phyloP scores from a whole-genome alignment of 768 basidiomycete genomes.

The Russula virescens region DNA sequence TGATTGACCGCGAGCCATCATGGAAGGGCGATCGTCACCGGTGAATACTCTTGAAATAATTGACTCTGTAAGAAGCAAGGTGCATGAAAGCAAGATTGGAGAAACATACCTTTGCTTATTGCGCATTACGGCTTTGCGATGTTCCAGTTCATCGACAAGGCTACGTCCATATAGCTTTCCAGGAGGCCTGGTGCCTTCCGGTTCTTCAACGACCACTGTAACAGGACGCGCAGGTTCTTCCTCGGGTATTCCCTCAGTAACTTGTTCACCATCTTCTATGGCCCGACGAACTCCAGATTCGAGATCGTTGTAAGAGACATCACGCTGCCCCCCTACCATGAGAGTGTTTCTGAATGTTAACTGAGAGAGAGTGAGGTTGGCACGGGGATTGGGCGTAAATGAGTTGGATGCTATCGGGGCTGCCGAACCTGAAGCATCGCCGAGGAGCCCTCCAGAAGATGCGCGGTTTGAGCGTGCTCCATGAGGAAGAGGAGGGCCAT shows the following conservation, averaged over 20 bases:
- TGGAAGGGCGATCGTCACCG: slow-evolving; percentile 84
- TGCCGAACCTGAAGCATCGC: slow-evolving; percentile 30
- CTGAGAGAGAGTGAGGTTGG: slow-evolving; percentile 70
- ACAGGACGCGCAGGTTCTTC: slow-evolving; percentile 30
- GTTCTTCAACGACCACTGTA: slow-evolving; percentile 29
- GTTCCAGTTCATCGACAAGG: slow-evolving; percentile 85
- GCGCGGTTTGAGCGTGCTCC: slow-evolving; percentile 56
- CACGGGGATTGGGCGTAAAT: slow-evolving; percentile 73
- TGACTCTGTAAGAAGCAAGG: slow-evolving; percentile 1
- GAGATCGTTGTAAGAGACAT: slow-evolving; percentile 55
- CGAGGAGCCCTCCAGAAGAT: slow-evolving; percentile 32
- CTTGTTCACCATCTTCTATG: slow-evolving; percentile 72
- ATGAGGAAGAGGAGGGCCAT: slow-evolving; percentile 74
- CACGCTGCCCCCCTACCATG: slow-evolving; percentile 59
- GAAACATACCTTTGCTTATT: slow-evolving; percentile 68
- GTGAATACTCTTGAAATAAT: slow-evolving; percentile 60
- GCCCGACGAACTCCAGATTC: slow-evolving; percentile 63
- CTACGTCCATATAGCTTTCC: slow-evolving; percentile 84
- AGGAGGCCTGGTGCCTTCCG: slow-evolving; percentile 43
- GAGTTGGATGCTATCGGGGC: slow-evolving; percentile 51
- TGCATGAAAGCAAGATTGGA: not conserved
- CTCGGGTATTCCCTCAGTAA: slow-evolving; percentile 41
- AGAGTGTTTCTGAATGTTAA: slow-evolving; percentile 82
- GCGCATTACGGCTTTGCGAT: slow-evolving; percentile 75
- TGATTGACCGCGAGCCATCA: slow-evolving; percentile 73